Evolutionary conservation across 75 land plant genomes (phyloP).

Genomic region (Sequoiadendron giganteum): DNA sequence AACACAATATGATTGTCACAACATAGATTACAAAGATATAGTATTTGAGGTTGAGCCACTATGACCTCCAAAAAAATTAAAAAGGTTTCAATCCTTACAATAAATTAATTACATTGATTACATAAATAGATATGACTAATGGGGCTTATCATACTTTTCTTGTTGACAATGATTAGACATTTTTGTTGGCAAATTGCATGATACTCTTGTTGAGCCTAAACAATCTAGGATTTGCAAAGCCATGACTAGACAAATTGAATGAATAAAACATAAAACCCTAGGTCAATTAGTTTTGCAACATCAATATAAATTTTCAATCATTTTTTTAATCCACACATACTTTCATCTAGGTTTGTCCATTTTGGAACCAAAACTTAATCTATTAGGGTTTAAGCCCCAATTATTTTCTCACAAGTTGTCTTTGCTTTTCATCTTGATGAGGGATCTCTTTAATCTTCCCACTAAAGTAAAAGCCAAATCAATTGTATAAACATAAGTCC

Average conservation of each 20-base stretch:
- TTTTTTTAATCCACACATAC: conserved; percentile 19
- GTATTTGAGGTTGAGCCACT: too few relatives aligned
- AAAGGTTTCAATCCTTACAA: too few relatives aligned
- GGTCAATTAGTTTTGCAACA: not conserved
- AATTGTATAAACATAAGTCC: too few relatives aligned
- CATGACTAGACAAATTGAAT: not conserved
- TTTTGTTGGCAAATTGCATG: conserved; percentile 4
- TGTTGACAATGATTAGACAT: too few relatives aligned
- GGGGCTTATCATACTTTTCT: too few relatives aligned
- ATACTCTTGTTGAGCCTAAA: conserved; percentile 31
- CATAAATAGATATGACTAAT: too few relatives aligned
- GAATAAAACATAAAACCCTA: not conserved
- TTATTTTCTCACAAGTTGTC: conserved; percentile 61
- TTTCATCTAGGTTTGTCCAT: conserved; percentile 88
- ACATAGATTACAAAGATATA: too few relatives aligned
- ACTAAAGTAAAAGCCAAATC: too few relatives aligned
- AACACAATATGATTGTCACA: too few relatives aligned
- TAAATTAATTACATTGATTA: too few relatives aligned
- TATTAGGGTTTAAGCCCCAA: conserved; percentile 60
- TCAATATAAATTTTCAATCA: too few relatives aligned
- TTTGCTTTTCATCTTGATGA: conserved; percentile 93
- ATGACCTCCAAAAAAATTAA: too few relatives aligned
- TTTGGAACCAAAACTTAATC: conserved; percentile 94
- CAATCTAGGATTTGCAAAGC: not conserved
- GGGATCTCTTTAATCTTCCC: conserved; percentile 72